Evolutionary conservation across 345 rosid genomes (phyloP).

Genomic region (Eucalyptus paniculata): DNA sequence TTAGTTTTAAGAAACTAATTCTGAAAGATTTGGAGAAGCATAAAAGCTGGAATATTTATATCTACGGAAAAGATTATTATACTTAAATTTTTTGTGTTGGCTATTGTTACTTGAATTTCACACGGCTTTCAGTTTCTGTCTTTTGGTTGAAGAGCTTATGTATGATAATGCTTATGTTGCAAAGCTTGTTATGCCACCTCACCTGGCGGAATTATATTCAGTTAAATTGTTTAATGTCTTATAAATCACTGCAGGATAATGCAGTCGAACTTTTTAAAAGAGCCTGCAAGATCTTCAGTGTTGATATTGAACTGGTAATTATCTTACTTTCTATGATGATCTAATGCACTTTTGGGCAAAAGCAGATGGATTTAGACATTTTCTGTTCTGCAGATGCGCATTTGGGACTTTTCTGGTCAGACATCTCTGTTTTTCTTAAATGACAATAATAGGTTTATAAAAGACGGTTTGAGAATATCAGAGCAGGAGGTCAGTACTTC

Average conservation of each 20-base stretch:
- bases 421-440: slow-evolving; percentile 41
- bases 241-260: slow-evolving; percentile 51
- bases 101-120: not conserved
- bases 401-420: slow-evolving; percentile 94
- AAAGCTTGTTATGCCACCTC: not conserved
- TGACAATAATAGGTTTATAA: slow-evolving; percentile 35
- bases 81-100: not conserved
- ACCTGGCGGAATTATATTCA: not conserved
- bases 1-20: not conserved
- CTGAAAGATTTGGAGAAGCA: not conserved
- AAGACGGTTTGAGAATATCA: slow-evolving; percentile 47
- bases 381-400: slow-evolving; percentile 49
- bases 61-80: not conserved
- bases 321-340: not conserved
- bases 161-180: not conserved
- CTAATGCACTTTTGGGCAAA: not conserved
- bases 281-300: slow-evolving; percentile 89
- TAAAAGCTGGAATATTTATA: not conserved
- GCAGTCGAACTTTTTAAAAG: slow-evolving; percentile 77
- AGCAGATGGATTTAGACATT: slow-evolving; percentile 3
- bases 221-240: not conserved
- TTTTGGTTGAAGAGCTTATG: not conserved
- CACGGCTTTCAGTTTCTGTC: not conserved
- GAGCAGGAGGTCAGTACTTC: slow-evolving; percentile 75
- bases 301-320: slow-evolving; percentile 72